phyloP scores from a whole-genome alignment of 345 rosid genomes.

The Dimocarpus longan region DNA sequence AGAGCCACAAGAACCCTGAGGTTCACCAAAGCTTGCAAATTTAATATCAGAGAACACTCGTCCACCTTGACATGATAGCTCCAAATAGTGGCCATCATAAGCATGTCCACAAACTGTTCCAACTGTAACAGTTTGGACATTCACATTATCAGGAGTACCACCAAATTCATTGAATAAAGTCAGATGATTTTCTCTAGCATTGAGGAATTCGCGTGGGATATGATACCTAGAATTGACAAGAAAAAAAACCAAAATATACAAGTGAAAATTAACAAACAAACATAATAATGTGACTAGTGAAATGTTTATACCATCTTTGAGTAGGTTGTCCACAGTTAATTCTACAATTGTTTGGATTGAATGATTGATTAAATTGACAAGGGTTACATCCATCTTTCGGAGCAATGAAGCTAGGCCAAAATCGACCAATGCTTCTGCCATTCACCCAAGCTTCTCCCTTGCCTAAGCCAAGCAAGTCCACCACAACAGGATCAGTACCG shows the following conservation, averaged over 20 bases:
- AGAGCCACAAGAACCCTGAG: conserved; percentile 46
- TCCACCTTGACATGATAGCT: conserved; percentile 51
- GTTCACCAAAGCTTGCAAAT: conserved; percentile 62
- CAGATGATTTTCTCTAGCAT: conserved; percentile 33
- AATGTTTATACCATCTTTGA: conserved; percentile 47
- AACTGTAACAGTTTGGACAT: conserved; percentile 44
- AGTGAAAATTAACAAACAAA: background rate
- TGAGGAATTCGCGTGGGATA: conserved; percentile 49
- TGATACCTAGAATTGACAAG: conserved; percentile 44
- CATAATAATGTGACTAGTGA: background rate
- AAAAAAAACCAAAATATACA: background rate
- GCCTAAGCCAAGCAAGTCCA: conserved; percentile 67
- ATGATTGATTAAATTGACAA: conserved; percentile 56
- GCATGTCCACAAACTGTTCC: conserved; percentile 49
- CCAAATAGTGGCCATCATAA: conserved; percentile 37
- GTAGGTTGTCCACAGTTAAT: conserved; percentile 59
- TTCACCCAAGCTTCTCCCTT: conserved; percentile 82
- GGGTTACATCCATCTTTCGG: conserved; percentile 38
- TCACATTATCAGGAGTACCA: conserved; percentile 42
- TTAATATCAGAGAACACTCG: conserved; percentile 35
- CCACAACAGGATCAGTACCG: conserved; percentile 66
- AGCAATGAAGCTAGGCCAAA: conserved; percentile 57
- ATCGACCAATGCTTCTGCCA: conserved; percentile 66
- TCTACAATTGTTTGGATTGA: conserved; percentile 32
- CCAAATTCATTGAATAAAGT: conserved; percentile 64